These are phyloP conservation scores for Trichophyton verrucosum DNA, from an alignment of 2,329 filamentous ascomycete genomes.

Conservation along the genomic window DNA sequence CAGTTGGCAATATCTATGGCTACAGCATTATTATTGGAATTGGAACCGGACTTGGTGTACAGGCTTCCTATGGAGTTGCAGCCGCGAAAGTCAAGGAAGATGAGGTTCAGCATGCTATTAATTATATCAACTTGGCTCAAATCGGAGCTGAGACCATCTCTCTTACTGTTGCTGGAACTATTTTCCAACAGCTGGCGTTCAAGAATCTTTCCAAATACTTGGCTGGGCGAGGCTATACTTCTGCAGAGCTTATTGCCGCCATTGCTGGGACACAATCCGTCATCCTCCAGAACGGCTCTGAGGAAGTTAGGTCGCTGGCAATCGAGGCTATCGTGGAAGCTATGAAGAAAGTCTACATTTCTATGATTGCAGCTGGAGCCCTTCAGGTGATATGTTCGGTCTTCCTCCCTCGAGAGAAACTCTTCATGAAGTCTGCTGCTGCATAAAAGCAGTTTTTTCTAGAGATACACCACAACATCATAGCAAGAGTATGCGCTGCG, in stretches of 20 bases:
- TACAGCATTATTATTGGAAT: constrained; percentile 30
- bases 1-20: constrained; percentile 18
- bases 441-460: not conserved
- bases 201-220: constrained; percentile 20
- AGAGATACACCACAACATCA: too few relatives aligned
- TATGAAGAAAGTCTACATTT: constrained; percentile 20
- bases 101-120: constrained; percentile 24
- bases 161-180: constrained; percentile 5
- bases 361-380: constrained; percentile 17
- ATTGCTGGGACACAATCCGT: constrained; percentile 25
- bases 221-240: constrained; percentile 16
- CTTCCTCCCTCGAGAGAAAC: constrained; percentile 3
- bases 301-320: constrained; percentile 17
- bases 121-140: constrained; percentile 30
- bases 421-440: constrained; percentile 1
- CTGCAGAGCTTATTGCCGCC: constrained; percentile 21
- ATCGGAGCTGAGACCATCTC: constrained; percentile 1
- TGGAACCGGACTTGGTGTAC: constrained; percentile 24
- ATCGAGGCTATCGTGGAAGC: constrained; percentile 20
- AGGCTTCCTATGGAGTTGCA: constrained; percentile 29
- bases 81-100: constrained; percentile 25
- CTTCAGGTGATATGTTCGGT: constrained; percentile 12
- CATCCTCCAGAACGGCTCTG: constrained; percentile 20
- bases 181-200: constrained; percentile 22
- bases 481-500: too few relatives aligned